Percentiles rank a stretch among this genome's conserved stretches.
phyloP scores from a whole-genome alignment of 2,329 filamentous ascomycete genomes.

The Orbilia javanica region DNA sequence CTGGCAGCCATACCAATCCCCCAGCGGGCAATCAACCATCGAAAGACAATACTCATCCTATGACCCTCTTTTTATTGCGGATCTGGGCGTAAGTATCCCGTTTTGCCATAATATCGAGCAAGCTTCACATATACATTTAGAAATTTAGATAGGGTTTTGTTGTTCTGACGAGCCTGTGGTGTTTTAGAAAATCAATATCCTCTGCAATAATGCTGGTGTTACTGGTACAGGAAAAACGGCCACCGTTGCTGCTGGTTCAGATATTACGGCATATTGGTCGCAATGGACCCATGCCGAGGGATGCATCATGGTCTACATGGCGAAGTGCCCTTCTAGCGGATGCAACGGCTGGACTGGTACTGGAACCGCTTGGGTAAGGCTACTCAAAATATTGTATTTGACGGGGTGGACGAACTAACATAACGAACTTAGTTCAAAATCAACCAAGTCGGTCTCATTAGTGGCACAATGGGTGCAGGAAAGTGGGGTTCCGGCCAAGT shows the following conservation, averaged over 20 bases:
- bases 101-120: background rate
- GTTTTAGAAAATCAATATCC: slow-evolving; percentile 45
- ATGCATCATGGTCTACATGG: slow-evolving; percentile 72
- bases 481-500: slow-evolving; percentile 69
- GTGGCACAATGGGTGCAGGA: slow-evolving; percentile 66
- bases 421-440: slow-evolving; percentile 69
- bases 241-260: slow-evolving; percentile 67
- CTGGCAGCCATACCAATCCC: slow-evolving; percentile 48
- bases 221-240: slow-evolving; percentile 62
- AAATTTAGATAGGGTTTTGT: background rate
- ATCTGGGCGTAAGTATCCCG: slow-evolving; percentile 30
- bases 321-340: slow-evolving; percentile 67
- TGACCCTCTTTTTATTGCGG: slow-evolving; percentile 37
- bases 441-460: slow-evolving; percentile 69
- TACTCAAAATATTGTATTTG: background rate
- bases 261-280: slow-evolving; percentile 69
- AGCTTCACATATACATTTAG: no score
- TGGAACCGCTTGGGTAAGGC: slow-evolving; percentile 67
- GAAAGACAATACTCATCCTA: slow-evolving; percentile 50
- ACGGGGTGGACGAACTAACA: background rate
- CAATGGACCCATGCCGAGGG: slow-evolving; percentile 74
- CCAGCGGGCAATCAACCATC: slow-evolving; percentile 37
- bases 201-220: slow-evolving; percentile 52
- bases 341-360: slow-evolving; percentile 67
- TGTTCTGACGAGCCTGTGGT: background rate